A percentile compares a stretch with the other conserved stretches of the same genome.
Conservation (phyloP, 805 yeast genomes). For the Candida silvicultrix region DNA sequence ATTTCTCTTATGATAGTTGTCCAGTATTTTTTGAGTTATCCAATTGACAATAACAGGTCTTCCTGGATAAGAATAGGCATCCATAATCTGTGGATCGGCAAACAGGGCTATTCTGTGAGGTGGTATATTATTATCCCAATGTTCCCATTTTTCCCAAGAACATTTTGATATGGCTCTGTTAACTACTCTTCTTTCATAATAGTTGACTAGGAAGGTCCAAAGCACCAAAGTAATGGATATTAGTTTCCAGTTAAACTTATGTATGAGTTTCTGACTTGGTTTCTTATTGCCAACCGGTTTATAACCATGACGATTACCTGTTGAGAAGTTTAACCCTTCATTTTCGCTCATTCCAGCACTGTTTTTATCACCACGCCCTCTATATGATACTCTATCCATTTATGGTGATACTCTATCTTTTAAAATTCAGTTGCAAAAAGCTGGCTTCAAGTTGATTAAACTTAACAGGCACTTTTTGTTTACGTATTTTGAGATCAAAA, state of each 20-base stretch:
- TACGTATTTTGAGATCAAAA: too few species aligned
- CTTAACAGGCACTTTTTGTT: too few species aligned
- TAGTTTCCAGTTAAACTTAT: slow-evolving; percentile 7
- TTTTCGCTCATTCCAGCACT: background rate
- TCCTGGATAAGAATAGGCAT: slow-evolving; percentile 79
- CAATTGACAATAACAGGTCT: slow-evolving; percentile 44
- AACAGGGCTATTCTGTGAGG: slow-evolving; percentile 52
- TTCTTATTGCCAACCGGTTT: background rate
- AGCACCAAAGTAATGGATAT: slow-evolving; percentile 15
- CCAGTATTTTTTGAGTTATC: slow-evolving; percentile 59
- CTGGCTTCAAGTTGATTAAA: too few species aligned
- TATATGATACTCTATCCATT: slow-evolving; percentile 2
- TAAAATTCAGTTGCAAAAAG: too few species aligned
- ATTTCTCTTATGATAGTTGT: slow-evolving; percentile 75
- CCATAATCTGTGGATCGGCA: slow-evolving; percentile 96
- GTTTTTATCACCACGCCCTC: background rate
- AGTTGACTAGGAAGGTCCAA: slow-evolving; percentile 42
- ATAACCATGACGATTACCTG: background rate
- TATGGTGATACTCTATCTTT: too few species aligned
- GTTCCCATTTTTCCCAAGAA: slow-evolving; percentile 64
- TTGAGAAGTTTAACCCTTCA: background rate
- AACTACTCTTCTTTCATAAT: slow-evolving; percentile 49
- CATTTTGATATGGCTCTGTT: slow-evolving; percentile 39
- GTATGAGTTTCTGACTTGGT: background rate
- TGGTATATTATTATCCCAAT: slow-evolving; percentile 35